Base-by-base conservation (phyloP, 306 rosid species). In the Sophora flavescens region DNA sequence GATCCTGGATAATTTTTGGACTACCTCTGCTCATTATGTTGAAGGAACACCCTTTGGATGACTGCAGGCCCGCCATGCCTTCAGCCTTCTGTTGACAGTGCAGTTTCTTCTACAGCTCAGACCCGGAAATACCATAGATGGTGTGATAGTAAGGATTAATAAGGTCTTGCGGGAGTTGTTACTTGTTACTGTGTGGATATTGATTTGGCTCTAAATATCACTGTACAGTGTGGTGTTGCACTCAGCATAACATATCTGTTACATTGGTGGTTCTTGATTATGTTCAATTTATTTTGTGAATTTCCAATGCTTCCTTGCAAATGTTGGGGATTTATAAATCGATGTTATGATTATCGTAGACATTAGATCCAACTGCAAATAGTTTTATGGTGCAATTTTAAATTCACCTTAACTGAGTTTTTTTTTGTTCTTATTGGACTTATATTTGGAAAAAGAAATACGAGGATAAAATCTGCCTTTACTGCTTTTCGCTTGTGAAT, bases 201-300 rank as follows among this genome's bases (percentile, higher is more conserved):
- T 69, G 78, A 69, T 81, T 78, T 68, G 54, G 72, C 45, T 64
- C 66, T 76, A 48, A 78, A 68, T 75, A 71, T 70, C 72, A 18
- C 65, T 85, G 86, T 75, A 82, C 75, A 79, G 80, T 75, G 76
- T 79, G 84, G 74, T 82, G 82, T 82, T 71, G 84, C 62, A 74
- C 62, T 68, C 68, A 77, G 83, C 80, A 62, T 52, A 74, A 74
- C 75, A 66, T 56, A 50, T 62, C 63, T 78, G 78, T 63, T 64
- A 32, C 70, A 69, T 47, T 78, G 63, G 66, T 18, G 79, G 81
- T 58, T 68, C 41, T 41, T 59, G 35, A 71, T 50, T 51, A 44
- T 70, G 68, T 33, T 70, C 17, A 70, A 70, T 78, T 50, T 61
- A 59, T 76, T 62, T 64, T 80, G 54, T 73, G 71, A 65, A 65